These are phyloP conservation scores for Dillenia turbinata DNA, from an alignment of 164 flowering plant species.

Conservation along the genomic window DNA sequence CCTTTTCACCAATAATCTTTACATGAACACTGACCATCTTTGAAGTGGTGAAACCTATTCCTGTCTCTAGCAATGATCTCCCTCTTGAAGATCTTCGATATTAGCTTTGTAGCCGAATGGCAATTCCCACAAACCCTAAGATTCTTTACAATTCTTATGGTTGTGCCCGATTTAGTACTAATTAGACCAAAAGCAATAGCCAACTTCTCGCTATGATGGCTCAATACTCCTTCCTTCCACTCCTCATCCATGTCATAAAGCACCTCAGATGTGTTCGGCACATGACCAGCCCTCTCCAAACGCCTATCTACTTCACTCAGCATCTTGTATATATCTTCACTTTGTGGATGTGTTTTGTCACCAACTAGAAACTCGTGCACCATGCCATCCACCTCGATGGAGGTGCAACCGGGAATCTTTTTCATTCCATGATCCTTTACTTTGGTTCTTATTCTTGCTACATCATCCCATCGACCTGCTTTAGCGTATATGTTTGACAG, in stretches of 20 bases:
- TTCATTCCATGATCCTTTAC: conserved; percentile 48
- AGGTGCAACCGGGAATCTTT: conserved; percentile 60
- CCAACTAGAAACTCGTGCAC: conserved; percentile 69
- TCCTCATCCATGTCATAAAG: conserved; percentile 56
- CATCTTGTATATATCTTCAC: conserved; percentile 50
- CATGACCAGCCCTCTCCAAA: conserved; percentile 42
- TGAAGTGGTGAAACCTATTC: conserved; percentile 65
- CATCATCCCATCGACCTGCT: conserved; percentile 63
- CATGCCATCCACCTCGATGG: conserved; percentile 55
- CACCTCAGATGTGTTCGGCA: conserved; percentile 60
- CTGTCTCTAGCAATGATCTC: conserved; percentile 68
- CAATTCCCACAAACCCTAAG: conserved; percentile 63
- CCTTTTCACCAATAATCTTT: conserved; percentile 51
- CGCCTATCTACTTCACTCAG: conserved; percentile 43
- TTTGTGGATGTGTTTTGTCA: conserved; percentile 47
- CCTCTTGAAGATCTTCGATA: conserved; percentile 60
- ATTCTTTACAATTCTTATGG: conserved; percentile 55
- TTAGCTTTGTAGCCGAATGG: conserved; percentile 59
- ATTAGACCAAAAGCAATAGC: conserved; percentile 74
- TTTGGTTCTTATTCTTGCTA: conserved; percentile 45
- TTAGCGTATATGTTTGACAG: conserved; percentile 58
- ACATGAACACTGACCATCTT: conserved; percentile 63
- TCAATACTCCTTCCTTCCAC: conserved; percentile 50
- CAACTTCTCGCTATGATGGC: conserved; percentile 56
- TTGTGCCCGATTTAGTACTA: conserved; percentile 59